Base-by-base conservation (phyloP, 164 flowering plant species). In the Tinospora cordifolia region DNA sequence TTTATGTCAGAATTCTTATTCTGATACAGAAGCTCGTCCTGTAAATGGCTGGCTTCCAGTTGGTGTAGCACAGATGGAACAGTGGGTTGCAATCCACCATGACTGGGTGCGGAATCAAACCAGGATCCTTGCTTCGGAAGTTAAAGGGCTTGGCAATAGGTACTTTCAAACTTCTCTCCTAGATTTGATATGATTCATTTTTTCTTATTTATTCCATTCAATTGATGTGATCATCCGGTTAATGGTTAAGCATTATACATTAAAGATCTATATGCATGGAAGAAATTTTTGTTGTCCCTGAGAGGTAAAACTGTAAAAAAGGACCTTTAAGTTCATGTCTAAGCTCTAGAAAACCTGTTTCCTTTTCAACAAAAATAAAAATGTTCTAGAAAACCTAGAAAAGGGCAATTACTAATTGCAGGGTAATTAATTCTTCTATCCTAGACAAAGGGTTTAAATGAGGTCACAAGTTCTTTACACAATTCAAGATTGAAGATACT, bases 11-110 rank as follows among this genome's bases (percentile, higher is more conserved):
- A 40, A 39, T 34, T 73, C 87, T 41, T 65, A 41, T 71, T 68
- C 85, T 46, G 63, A 77, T 15, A 39, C 71, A 44, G 70, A 40
- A 41, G 17, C 63, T 69, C 60, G 49, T 51, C 62, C 49, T 63
- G 57, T 58, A 51, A 72, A 83, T 39, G 34, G 63, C 70, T 88
- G 96, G 92, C 70, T 47, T 63, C 90, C 94, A 38, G 63, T 26
- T 81, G 99, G 99, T 65, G 69, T 89, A 70, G 80, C 83, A 19
- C 96, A 89, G 72, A 88, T 90, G 95, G 77, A 84, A 78, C 80
- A 82, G 69, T 94, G 99, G 97, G 77, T 87, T 72, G 81, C 75
- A 22, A 75, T 73, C 11, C 70, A 82, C 70, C 65, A 46, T 70
- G 80, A 79, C 26, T 54, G 25, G 67, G 70, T 81, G 15, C 76